These are phyloP conservation scores for Didymellaceae sp. DNA, from an alignment of 2,329 filamentous ascomycete species.

Conservation along the genomic window DNA sequence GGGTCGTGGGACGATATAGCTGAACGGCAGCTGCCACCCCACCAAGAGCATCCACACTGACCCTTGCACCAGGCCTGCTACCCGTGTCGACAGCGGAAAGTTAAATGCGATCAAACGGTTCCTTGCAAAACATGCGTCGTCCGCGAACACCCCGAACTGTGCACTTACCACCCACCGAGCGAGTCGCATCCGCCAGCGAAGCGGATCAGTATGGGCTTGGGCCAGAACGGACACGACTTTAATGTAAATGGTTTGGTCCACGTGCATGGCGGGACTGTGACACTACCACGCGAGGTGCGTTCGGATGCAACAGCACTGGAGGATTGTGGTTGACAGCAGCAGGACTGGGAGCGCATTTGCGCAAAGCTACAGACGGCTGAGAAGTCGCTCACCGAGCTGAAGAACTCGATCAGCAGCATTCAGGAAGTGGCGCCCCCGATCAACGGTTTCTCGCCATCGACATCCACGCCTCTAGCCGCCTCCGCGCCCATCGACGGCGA, in stretches of 20 bases:
- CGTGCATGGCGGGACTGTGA: constrained; percentile 49
- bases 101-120: constrained; percentile 56
- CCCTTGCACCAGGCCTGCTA: constrained; percentile 52
- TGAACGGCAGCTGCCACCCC: constrained; percentile 17
- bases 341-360: constrained; percentile 58
- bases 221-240: constrained; percentile 47
- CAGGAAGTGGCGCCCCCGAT: constrained; percentile 43
- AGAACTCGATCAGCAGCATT: constrained; percentile 48
- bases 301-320: background rate
- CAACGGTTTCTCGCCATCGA: constrained; percentile 44
- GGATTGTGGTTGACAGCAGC: constrained; percentile 27
- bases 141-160: constrained; percentile 59
- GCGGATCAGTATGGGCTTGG: constrained; percentile 43
- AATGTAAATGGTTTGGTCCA: constrained; percentile 47
- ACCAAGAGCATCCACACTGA: constrained; percentile 26
- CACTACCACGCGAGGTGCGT: constrained; percentile 48
- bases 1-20: constrained; percentile 17
- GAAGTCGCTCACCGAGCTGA: constrained; percentile 54
- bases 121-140: constrained; percentile 60
- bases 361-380: constrained; percentile 57
- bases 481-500: constrained; percentile 46
- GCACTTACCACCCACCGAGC: constrained; percentile 52
- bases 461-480: constrained; percentile 42
- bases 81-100: constrained; percentile 56
- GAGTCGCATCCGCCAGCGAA: constrained; percentile 51